Percentiles rank a stretch among this genome's conserved stretches.
Evolutionary conservation across 495 filamentous ascomycete genomes (phyloP).

Genomic region (Amniculicola lignicola): DNA sequence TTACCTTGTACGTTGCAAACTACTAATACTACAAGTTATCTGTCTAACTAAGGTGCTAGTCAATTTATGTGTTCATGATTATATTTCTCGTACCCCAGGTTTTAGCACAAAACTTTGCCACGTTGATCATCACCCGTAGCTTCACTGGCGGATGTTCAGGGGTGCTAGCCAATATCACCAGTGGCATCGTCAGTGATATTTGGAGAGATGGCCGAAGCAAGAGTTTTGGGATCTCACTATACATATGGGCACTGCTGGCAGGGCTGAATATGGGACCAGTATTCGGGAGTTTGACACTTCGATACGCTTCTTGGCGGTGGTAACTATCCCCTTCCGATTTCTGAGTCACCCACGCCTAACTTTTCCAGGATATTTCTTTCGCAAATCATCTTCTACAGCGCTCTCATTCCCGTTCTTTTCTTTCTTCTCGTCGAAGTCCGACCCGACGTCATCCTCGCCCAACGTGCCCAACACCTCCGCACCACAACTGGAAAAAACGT

Average conservation of each 20-base stretch:
- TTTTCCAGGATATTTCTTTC: conserved; percentile 49
- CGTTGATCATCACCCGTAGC: conserved; percentile 48
- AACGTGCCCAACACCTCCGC: conserved; percentile 1
- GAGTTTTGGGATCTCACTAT: conserved; percentile 50
- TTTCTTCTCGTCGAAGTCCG: conserved; percentile 47
- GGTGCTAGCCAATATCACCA: conserved; percentile 48
- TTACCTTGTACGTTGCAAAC: conserved; percentile 45
- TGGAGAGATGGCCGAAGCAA: conserved; percentile 45
- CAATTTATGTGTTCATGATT: conserved; percentile 45
- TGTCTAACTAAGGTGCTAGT: not conserved
- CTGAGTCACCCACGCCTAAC: too few relatives aligned
- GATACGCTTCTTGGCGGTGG: conserved; percentile 34
- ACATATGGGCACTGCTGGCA: conserved; percentile 45
- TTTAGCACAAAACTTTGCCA: conserved; percentile 51
- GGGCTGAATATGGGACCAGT: conserved; percentile 51
- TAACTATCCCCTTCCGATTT: conserved; percentile 1
- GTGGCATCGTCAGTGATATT: conserved; percentile 50
- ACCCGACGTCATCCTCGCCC: conserved; percentile 43
- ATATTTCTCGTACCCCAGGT: conserved; percentile 50
- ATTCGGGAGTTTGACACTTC: conserved; percentile 46
- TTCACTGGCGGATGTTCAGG: conserved; percentile 50
- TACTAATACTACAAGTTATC: too few relatives aligned
- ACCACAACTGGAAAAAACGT: conserved; percentile 35
- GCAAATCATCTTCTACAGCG: conserved; percentile 49
- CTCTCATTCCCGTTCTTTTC: conserved; percentile 43